A percentile compares a stretch with the other conserved stretches of the same genome.
Evolutionary conservation across 78 protist species (phyloP).

Genomic region (Isochrysis galbana): DNA sequence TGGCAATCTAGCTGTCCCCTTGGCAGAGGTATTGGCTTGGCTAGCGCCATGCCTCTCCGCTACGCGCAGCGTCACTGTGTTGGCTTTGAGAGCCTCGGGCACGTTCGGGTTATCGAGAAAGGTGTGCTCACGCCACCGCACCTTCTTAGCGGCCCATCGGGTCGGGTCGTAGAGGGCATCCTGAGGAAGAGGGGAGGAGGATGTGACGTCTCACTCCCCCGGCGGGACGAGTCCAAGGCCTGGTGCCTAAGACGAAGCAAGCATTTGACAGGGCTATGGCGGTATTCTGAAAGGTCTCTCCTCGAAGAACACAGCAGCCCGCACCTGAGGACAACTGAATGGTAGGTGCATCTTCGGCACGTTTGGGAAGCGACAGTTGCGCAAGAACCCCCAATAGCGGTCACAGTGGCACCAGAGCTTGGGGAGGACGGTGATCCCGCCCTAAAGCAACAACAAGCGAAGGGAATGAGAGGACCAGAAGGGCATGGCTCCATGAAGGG

Average conservation of each 20-base stretch:
- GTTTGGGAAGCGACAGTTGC: neutral
- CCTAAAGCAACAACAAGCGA: too few relatives aligned
- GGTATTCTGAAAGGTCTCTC: too few relatives aligned
- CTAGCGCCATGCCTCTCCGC: too few relatives aligned
- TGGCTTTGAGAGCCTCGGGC: neutral
- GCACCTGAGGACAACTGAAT: neutral
- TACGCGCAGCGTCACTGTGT: neutral
- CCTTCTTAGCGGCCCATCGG: neutral
- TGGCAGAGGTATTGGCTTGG: neutral
- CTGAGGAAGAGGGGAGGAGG: too few relatives aligned
- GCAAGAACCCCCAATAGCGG: neutral
- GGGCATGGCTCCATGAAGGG: too few relatives aligned
- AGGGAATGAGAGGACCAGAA: too few relatives aligned
- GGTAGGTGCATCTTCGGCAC: neutral
- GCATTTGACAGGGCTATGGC: too few relatives aligned
- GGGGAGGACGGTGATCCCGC: neutral
- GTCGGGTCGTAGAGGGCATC: neutral
- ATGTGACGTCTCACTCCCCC: too few relatives aligned
- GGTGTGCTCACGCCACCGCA: neutral
- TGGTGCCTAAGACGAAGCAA: too few relatives aligned
- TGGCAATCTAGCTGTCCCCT: neutral
- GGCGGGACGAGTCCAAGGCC: too few relatives aligned
- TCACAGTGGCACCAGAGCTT: neutral
- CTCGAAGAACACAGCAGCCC: too few relatives aligned
- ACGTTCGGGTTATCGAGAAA: slow-evolving; percentile 1